These are phyloP conservation scores for Clavariopsis aquatica DNA, from an alignment of 495 filamentous ascomycete genomes.

Conservation along the genomic window DNA sequence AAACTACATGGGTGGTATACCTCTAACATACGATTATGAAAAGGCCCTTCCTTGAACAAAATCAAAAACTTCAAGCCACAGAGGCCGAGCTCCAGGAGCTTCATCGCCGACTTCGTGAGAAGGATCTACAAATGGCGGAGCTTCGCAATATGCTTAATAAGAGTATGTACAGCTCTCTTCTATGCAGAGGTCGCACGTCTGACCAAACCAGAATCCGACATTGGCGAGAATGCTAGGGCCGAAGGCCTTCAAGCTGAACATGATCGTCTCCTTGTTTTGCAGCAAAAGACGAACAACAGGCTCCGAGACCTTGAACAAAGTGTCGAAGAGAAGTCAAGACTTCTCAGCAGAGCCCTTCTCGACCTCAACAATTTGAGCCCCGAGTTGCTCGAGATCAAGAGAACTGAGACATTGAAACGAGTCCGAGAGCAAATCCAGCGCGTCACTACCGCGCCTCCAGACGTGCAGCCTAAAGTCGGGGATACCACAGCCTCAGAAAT, in stretches of 20 bases:
- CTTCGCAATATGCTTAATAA: constrained; percentile 54
- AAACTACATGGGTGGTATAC: neutral
- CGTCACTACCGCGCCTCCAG: constrained; percentile 22
- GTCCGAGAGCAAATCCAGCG: constrained; percentile 38
- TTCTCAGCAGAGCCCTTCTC: constrained; percentile 43
- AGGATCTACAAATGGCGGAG: constrained; percentile 33
- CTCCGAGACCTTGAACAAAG: constrained; percentile 43
- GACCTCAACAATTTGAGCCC: constrained; percentile 44
- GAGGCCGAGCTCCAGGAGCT: constrained; percentile 31
- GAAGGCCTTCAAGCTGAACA: constrained; percentile 28
- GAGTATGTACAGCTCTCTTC: constrained; percentile 31
- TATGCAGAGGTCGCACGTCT: neutral
- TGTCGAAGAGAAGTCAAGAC: constrained; percentile 45
- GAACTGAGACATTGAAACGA: constrained; percentile 31
- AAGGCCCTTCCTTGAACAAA: constrained; percentile 38
- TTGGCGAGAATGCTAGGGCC: constrained; percentile 16
- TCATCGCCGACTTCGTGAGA: constrained; percentile 29
- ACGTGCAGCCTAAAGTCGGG: constrained; percentile 25
- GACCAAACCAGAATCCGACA: constrained; percentile 29
- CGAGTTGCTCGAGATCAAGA: constrained; percentile 40
- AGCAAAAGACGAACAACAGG: constrained; percentile 40
- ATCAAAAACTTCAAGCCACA: constrained; percentile 42
- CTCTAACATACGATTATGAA: constrained; percentile 14
- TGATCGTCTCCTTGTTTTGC: constrained; percentile 44
- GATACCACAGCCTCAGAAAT: constrained; percentile 25